A percentile compares a stretch with the other conserved stretches of the same genome.
Conservation (phyloP, 768 basidiomycete species). For the Mycena rebaudengoi region DNA sequence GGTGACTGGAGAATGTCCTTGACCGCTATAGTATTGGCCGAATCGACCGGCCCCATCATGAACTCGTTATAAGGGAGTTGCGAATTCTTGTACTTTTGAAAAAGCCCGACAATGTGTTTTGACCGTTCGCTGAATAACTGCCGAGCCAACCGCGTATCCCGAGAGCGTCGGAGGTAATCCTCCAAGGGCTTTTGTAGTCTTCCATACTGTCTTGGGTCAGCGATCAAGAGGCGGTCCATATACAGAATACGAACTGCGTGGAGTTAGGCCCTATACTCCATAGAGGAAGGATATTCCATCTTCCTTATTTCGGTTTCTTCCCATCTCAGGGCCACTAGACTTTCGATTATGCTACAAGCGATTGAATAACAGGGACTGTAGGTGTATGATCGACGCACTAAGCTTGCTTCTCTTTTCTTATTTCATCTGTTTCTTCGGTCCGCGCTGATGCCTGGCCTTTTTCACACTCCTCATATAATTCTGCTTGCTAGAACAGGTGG, state of each 20-base stretch:
- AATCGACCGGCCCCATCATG: conserved; percentile 8
- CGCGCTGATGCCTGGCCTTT: neutral
- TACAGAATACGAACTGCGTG: neutral
- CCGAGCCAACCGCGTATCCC: neutral
- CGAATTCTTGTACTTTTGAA: conserved; percentile 2
- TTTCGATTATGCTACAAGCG: neutral
- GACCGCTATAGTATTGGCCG: neutral
- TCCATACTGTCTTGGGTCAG: neutral
- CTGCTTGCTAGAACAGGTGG: neutral
- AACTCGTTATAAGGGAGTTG: conserved; percentile 2
- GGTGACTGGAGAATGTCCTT: neutral
- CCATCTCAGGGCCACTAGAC: neutral
- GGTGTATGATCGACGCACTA: neutral
- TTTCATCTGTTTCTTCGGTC: neutral
- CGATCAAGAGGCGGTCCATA: neutral
- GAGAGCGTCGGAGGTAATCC: neutral
- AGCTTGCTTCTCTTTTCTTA: conserved; percentile 3
- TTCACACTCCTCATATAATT: neutral
- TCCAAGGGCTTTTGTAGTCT: neutral
- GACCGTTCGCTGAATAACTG: conserved; percentile 2
- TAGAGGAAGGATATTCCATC: neutral
- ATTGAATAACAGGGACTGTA: neutral
- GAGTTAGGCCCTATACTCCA: neutral
- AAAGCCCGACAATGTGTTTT: conserved; percentile 7
- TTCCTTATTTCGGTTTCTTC: neutral